Conservation (phyloP, 2,329 filamentous ascomycete genomes). For the Penicillium sp. region DNA sequence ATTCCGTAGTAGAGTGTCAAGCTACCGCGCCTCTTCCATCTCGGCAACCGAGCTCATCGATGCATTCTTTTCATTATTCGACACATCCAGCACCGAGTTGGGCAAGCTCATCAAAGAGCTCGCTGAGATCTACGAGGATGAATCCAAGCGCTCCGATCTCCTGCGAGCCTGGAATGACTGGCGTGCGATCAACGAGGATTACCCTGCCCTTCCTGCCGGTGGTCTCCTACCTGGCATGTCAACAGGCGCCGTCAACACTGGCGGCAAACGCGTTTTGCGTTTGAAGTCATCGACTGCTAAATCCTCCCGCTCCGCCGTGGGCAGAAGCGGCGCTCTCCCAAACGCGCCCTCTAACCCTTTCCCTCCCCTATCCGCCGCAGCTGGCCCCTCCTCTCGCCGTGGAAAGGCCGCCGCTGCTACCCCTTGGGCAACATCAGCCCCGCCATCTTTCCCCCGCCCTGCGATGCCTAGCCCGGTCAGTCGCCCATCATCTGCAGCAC, state of each 20-base stretch:
- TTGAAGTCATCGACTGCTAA: conserved; percentile 69
- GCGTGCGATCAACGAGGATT: conserved; percentile 94
- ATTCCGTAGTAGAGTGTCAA: conserved; percentile 78
- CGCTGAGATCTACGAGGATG: conserved; percentile 87
- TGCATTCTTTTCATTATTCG: conserved; percentile 81
- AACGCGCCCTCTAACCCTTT: conserved; percentile 46
- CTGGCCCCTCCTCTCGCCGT: conserved; percentile 23
- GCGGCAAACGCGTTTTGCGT: conserved; percentile 61
- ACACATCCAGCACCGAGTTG: conserved; percentile 74
- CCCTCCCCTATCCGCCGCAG: conserved; percentile 43
- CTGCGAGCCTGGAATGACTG: conserved; percentile 91
- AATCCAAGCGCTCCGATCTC: conserved; percentile 68
- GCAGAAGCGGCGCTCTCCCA: conserved; percentile 56
- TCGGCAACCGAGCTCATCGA: conserved; percentile 78
- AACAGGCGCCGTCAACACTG: conserved; percentile 49
- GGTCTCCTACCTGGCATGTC: conserved; percentile 62
- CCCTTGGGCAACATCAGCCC: conserved; percentile 28
- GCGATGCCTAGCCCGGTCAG: conserved; percentile 25
- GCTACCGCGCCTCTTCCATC: conserved; percentile 69
- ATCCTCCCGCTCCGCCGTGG: conserved; percentile 62
- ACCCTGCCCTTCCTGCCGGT: conserved; percentile 78
- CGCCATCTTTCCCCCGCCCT: conserved; percentile 24
- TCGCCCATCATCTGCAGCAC: conserved; percentile 30
- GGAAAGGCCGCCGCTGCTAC: conserved; percentile 24
- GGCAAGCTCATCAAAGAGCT: conserved; percentile 89